Percentiles rank a stretch among this genome's conserved stretches.
These are phyloP conservation scores for Seiridium cupressi DNA, from an alignment of 2,329 filamentous ascomycete genomes.

Conservation along the genomic window DNA sequence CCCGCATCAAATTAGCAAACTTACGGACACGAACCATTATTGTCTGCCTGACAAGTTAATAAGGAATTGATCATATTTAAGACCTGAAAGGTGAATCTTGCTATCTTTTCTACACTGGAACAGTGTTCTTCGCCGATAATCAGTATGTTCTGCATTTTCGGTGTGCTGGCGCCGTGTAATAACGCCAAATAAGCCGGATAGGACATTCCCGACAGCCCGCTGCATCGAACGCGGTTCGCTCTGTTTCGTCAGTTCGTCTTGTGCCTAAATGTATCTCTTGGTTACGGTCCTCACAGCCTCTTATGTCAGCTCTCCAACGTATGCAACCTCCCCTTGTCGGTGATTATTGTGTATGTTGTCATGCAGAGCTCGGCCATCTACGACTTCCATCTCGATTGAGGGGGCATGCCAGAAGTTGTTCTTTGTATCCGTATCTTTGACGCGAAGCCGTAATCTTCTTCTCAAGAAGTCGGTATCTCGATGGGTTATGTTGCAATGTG, in stretches of 20 bases:
- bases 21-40: no score
- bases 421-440: neutral
- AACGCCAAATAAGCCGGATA: no score
- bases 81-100: no score
- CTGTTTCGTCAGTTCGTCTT: neutral
- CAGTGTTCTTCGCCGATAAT: no score
- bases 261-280: neutral
- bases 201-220: neutral
- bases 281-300: neutral
- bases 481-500: neutral
- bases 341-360: neutral
- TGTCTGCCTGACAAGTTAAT: no score
- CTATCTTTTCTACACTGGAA: no score
- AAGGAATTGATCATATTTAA: no score
- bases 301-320: neutral
- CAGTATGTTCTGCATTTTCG: no score
- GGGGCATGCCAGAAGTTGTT: neutral
- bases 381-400: neutral
- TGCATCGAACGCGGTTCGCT: no score
- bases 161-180: no score
- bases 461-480: neutral
- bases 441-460: neutral
- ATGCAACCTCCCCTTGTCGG: neutral
- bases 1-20: no score
- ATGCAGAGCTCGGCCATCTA: neutral